These are phyloP conservation scores for Perkinsus chesapeaki DNA, from an alignment of 169 alveolate species.

Conservation along the genomic window DNA sequence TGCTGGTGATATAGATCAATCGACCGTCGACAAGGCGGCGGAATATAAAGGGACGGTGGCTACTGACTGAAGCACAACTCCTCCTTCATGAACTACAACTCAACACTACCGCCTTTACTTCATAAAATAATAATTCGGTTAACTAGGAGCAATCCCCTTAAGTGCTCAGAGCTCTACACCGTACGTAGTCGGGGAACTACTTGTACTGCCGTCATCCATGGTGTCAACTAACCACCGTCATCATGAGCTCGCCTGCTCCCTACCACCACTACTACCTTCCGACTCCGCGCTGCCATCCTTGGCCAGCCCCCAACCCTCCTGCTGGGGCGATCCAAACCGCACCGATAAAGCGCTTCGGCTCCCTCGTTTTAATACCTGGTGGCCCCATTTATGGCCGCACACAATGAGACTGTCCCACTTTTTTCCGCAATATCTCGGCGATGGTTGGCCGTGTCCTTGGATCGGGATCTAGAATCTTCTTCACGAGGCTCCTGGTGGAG, in stretches of 20 bases:
- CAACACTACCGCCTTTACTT: neutral
- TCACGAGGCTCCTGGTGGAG: neutral
- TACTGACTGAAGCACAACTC: neutral
- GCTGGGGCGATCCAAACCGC: neutral
- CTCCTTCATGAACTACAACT: neutral
- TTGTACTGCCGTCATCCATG: neutral
- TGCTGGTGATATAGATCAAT: neutral
- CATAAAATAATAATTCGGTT: neutral
- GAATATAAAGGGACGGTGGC: neutral
- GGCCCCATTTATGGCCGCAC: neutral
- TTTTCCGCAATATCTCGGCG: neutral
- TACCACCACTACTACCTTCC: neutral
- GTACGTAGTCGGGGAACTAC: neutral
- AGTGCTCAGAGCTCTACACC: neutral
- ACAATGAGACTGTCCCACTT: neutral
- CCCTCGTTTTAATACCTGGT: neutral
- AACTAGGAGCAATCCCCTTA: neutral
- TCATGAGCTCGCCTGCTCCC: neutral
- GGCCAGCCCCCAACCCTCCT: neutral
- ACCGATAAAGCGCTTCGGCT: neutral
- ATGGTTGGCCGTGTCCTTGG: conserved; percentile 13
- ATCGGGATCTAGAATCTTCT: neutral
- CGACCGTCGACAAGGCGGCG: neutral
- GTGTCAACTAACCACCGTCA: neutral
- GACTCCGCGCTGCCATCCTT: neutral